Evolutionary conservation across 1,284 basidiomycete genomes (phyloP).

Genomic region (Bjerkandera adusta): DNA sequence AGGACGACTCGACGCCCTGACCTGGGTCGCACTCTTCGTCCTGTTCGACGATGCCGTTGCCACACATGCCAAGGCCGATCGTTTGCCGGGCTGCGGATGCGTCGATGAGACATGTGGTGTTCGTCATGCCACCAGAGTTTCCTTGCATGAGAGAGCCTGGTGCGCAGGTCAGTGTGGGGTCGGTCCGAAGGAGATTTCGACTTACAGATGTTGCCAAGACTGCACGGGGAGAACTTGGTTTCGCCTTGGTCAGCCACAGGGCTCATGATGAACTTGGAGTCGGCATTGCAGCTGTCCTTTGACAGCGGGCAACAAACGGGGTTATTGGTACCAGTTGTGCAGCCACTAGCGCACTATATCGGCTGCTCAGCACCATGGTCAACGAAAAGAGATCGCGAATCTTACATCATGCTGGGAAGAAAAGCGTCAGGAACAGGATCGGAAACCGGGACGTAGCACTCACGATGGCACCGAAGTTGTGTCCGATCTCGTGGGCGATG

Average conservation of each 20-base stretch:
- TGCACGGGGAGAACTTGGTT: conserved; percentile 75
- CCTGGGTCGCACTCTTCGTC: conserved; percentile 93
- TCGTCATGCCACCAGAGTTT: conserved; percentile 37
- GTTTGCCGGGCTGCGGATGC: conserved; percentile 43
- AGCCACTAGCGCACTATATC: conserved; percentile 63
- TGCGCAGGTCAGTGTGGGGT: not conserved
- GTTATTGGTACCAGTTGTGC: conserved; percentile 41
- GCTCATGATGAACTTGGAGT: conserved; percentile 77
- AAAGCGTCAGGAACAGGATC: not conserved
- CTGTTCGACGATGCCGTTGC: conserved; percentile 74
- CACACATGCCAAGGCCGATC: conserved; percentile 72
- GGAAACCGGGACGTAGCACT: conserved; percentile 29
- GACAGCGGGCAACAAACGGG: conserved; percentile 72
- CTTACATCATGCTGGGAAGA: conserved; percentile 56
- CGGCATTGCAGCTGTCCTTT: conserved; percentile 61
- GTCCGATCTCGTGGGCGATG: conserved; percentile 86
- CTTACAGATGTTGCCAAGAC: conserved; percentile 85
- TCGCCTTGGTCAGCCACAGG: conserved; percentile 70
- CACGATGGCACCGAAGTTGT: conserved; percentile 91
- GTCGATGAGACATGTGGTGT: conserved; percentile 63
- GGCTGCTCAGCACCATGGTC: not conserved
- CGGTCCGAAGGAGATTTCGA: conserved; percentile 12
- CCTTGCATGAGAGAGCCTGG: conserved; percentile 62
- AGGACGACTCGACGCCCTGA: conserved; percentile 54
- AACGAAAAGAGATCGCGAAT: conserved; percentile 7